Conservation (phyloP, 2,329 filamentous ascomycete genomes). For the Penicillium sp. region DNA sequence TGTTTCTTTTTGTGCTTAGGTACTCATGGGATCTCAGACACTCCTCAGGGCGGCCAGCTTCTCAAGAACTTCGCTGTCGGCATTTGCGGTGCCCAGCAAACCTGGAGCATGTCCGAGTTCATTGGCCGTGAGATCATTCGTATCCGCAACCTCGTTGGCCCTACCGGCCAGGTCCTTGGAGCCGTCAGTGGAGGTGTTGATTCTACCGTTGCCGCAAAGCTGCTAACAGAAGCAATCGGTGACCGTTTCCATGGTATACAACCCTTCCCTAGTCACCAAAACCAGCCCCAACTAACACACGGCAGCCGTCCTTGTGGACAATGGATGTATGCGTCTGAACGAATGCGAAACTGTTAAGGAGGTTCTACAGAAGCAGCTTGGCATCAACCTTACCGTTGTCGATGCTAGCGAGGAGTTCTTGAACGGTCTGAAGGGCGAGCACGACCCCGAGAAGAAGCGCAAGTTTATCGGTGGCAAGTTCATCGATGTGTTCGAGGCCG, state of each 20-base stretch:
- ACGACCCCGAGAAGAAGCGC: constrained; percentile 80
- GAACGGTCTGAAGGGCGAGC: constrained; percentile 70
- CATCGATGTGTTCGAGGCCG: constrained; percentile 79
- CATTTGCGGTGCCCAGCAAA: not conserved
- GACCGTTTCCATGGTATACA: constrained; percentile 67
- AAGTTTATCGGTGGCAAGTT: constrained; percentile 85
- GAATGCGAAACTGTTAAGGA: constrained; percentile 80
- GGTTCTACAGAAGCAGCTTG: constrained; percentile 73
- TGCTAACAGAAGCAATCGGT: constrained; percentile 84
- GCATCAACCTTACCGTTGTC: constrained; percentile 86
- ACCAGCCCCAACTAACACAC: too few relatives aligned
- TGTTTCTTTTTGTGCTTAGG: not conserved
- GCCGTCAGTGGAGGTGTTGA: not conserved
- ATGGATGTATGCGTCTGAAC: constrained; percentile 78
- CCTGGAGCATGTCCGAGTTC: not conserved
- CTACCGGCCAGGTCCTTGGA: not conserved
- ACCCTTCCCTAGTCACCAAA: too few relatives aligned
- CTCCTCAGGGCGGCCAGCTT: not conserved
- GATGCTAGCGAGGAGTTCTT: constrained; percentile 78
- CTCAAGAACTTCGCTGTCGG: not conserved
- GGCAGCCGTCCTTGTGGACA: constrained; percentile 73
- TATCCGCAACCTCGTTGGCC: not conserved
- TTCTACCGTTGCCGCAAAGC: constrained; percentile 20
- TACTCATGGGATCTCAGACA: not conserved
- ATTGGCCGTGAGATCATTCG: not conserved